A percentile compares a stretch with the other conserved stretches of the same genome.
Conservation (phyloP, 805 yeast species). For the Zygoascus ofunaensis region DNA sequence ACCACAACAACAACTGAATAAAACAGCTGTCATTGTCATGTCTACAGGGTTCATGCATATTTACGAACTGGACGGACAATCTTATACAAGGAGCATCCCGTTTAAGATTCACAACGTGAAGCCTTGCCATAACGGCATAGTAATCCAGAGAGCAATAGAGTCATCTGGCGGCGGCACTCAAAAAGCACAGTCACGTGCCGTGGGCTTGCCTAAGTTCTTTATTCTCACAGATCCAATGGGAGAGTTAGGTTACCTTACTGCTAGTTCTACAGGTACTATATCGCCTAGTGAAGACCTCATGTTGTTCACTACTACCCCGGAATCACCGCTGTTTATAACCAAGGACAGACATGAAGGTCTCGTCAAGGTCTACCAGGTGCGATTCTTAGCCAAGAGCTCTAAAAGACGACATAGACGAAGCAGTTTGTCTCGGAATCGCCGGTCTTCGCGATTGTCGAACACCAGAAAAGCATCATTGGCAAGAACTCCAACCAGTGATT, state of each 20-base stretch:
- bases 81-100: constrained; percentile 58
- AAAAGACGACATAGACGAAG: background rate
- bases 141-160: constrained; percentile 43
- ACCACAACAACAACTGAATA: too few species aligned
- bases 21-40: constrained; percentile 10
- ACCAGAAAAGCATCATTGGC: constrained; percentile 3
- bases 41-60: background rate
- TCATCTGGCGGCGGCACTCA: constrained; percentile 10
- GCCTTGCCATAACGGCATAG: constrained; percentile 57
- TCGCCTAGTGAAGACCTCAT: constrained; percentile 49
- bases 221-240: constrained; percentile 67
- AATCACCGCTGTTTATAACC: constrained; percentile 46
- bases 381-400: constrained; percentile 29
- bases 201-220: constrained; percentile 40
- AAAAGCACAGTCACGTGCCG: background rate
- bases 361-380: constrained; percentile 47
- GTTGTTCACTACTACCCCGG: constrained; percentile 40
- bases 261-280: constrained; percentile 60
- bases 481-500: constrained; percentile 4
- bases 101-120: constrained; percentile 53
- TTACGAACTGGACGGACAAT: constrained; percentile 39
- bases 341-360: constrained; percentile 38
- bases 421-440: constrained; percentile 10
- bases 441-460: constrained; percentile 8
- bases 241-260: constrained; percentile 62